phyloP scores from a whole-genome alignment of 2,329 filamentous ascomycete genomes.

The Sporothrix globosa region DNA sequence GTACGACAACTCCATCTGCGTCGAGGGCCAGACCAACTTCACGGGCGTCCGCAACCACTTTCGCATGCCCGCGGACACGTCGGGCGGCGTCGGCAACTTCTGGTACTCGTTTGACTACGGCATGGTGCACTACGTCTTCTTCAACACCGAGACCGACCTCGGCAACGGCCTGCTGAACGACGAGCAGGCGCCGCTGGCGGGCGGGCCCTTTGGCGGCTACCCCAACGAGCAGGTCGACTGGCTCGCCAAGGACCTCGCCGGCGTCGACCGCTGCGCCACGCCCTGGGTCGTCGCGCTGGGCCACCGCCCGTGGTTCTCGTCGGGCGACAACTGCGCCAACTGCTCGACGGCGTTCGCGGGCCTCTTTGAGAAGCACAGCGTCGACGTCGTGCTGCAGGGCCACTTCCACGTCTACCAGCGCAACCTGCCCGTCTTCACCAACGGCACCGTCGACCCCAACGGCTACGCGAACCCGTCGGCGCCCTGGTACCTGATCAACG shows the following conservation, averaged over 20 bases:
- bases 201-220: slow-evolving; percentile 25
- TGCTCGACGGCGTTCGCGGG: slow-evolving; percentile 31
- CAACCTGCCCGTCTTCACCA: slow-evolving; percentile 35
- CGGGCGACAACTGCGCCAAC: slow-evolving; percentile 27
- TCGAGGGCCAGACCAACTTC: slow-evolving; percentile 37
- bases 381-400: slow-evolving; percentile 36
- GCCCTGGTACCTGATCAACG: slow-evolving; percentile 40
- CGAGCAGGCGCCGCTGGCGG: slow-evolving; percentile 25
- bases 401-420: slow-evolving; percentile 39
- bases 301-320: slow-evolving; percentile 54
- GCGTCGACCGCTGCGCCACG: slow-evolving; percentile 51
- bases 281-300: slow-evolving; percentile 55
- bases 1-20: slow-evolving; percentile 39
- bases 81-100: slow-evolving; percentile 35
- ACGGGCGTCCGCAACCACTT: slow-evolving; percentile 37
- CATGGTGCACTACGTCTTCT: slow-evolving; percentile 33
- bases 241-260: slow-evolving; percentile 50
- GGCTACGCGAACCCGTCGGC: slow-evolving; percentile 38
- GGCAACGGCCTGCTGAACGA: slow-evolving; percentile 32
- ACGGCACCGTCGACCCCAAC: slow-evolving; percentile 34
- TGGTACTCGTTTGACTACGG: slow-evolving; percentile 38
- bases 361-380: slow-evolving; percentile 31
- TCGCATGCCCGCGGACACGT: slow-evolving; percentile 34
- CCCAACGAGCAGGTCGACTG: slow-evolving; percentile 40
- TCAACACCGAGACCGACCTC: slow-evolving; percentile 35